A percentile compares a stretch with the other conserved stretches of the same genome.
phyloP scores from a whole-genome alignment of 805 yeast species.

The Ogataea salicorniae region DNA sequence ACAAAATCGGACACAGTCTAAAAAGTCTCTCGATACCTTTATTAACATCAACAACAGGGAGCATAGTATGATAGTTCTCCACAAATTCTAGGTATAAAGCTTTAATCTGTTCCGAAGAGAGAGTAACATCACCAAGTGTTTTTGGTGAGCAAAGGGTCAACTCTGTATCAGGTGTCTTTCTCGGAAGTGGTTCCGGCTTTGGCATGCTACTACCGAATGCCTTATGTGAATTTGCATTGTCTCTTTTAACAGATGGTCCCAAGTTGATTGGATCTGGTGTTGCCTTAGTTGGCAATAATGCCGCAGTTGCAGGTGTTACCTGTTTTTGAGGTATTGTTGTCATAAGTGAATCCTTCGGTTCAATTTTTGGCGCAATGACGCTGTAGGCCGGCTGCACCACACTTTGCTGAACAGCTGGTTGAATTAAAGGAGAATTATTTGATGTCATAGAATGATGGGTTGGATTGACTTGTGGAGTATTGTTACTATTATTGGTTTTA shows the following conservation, averaged over 20 bases:
- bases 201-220: slow-evolving; percentile 13
- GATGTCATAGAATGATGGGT: not conserved
- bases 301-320: not conserved
- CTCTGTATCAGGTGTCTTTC: slow-evolving; percentile 16
- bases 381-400: no score
- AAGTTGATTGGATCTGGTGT: not conserved
- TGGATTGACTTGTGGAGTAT: not conserved
- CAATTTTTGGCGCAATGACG: no score
- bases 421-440: no score
- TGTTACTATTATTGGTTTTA: not conserved
- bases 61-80: slow-evolving; percentile 70
- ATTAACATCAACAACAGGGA: slow-evolving; percentile 81
- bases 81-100: slow-evolving; percentile 66
- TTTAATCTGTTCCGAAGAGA: slow-evolving; percentile 56
- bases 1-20: slow-evolving; percentile 76
- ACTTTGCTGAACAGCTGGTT: no score
- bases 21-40: slow-evolving; percentile 81
- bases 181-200: slow-evolving; percentile 18
- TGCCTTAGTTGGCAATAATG: not conserved
- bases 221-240: slow-evolving; percentile 8
- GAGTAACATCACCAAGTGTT: slow-evolving; percentile 59
- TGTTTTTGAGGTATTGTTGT: not conserved
- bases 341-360: no score
- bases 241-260: slow-evolving; percentile 20
- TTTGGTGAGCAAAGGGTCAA: slow-evolving; percentile 58